Evolutionary conservation across 495 filamentous ascomycete genomes (phyloP).

Genomic region (Aspergillus kassunensis): DNA sequence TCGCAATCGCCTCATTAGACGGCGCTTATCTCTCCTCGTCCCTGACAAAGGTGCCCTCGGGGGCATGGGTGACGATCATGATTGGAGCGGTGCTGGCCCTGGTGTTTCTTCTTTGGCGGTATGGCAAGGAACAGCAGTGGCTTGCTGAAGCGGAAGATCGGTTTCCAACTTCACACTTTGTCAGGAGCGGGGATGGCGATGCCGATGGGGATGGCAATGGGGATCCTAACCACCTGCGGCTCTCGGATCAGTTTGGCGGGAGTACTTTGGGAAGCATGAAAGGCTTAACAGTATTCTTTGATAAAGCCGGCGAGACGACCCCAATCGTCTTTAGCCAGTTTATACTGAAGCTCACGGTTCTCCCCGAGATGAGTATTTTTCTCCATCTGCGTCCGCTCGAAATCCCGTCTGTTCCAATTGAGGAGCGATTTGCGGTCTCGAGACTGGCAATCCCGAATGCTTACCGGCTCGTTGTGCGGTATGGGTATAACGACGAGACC

Average conservation of each 20-base stretch:
- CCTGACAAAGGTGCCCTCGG: conserved; percentile 64
- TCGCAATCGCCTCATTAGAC: conserved; percentile 59
- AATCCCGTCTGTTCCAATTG: conserved; percentile 30
- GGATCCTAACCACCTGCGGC: conserved; percentile 3
- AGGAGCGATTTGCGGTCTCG: conserved; percentile 46
- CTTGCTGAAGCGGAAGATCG: conserved; percentile 55
- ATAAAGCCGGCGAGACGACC: conserved; percentile 54
- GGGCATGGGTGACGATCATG: conserved; percentile 70
- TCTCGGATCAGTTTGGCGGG: conserved; percentile 12
- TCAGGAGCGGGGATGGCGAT: conserved; percentile 1
- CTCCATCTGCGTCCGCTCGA: conserved; percentile 60
- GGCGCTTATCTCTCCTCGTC: conserved; percentile 63
- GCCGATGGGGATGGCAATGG: too few relatives aligned
- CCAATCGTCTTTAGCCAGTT: conserved; percentile 63
- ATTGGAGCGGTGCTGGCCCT: conserved; percentile 54
- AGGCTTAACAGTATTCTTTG: conserved; percentile 63
- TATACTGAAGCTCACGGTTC: conserved; percentile 55
- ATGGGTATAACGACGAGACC: conserved; percentile 68
- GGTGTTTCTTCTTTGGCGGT: conserved; percentile 68
- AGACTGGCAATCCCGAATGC: conserved; percentile 51
- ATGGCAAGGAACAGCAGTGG: conserved; percentile 73
- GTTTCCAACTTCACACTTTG: conserved; percentile 37
- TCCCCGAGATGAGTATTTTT: conserved; percentile 56
- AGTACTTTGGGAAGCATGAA: conserved; percentile 36
- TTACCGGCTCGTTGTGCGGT: conserved; percentile 62